Base-by-base conservation (phyloP, 768 basidiomycete genomes). In the Amanita phalloides region DNA sequence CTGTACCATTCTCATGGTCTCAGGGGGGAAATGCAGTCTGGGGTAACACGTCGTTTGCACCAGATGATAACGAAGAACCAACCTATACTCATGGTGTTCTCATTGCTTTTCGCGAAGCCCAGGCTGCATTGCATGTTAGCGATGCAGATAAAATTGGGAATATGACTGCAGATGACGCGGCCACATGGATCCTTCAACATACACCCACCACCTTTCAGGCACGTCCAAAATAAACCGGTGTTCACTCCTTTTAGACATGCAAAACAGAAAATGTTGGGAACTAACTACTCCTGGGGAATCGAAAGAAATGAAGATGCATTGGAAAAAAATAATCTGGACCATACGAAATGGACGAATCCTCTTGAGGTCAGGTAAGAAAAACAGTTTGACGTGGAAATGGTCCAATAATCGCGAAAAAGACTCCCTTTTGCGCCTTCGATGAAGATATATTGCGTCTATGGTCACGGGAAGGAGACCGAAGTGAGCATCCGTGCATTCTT, bases 391-490 rank as follows among this genome's bases (percentile, higher is more conserved):
- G 33, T 30, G 25, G 26, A 28, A 30, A 38, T 21, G 41, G 33
- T 46, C 36, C 23, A 2, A 33, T 21, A 30, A 52, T n/a, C 35
- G 45, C 3, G 30, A 5, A 17, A 28, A 43, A 90, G 89, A 57
- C 71, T 99, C 14, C 95, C 95, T 1, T 67, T 81, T 44, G 96
- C 96, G 0, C 93, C 95, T 1, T 86, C 84, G 4, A 86, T 96
- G 83, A 90, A 85, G 61, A 83, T 95, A 26, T 88, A 84, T 64
- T 97, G 94, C 56, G 79, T 93, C 2, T 97, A 98, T 68, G 95
- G 95, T 0, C 85, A 90, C 57, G 95, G 95, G 17, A 97, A 97
- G 62, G 88, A 93, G 59, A 99, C 93, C 0, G 93, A 96, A 77
- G 88, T 82, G 36, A 56, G 76, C 51, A 33, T 14, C 23, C 48